A percentile compares a stretch with the other conserved stretches of the same genome.
phyloP scores from a whole-genome alignment of 2,329 filamentous ascomycete genomes.

The Parascedosporium putredinis region DNA sequence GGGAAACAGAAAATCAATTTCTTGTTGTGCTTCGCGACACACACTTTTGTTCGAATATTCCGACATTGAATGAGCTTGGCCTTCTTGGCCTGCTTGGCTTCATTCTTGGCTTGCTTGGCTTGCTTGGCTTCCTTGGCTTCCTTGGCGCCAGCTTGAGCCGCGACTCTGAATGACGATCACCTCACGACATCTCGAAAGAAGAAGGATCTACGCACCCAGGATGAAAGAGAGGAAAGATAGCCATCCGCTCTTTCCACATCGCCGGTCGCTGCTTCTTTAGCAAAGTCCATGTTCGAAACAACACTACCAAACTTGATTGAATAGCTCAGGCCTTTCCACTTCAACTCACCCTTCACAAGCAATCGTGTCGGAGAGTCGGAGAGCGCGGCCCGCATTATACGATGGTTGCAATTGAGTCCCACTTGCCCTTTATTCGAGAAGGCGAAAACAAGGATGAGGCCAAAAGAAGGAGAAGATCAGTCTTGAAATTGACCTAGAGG shows the following conservation, averaged over 20 bases:
- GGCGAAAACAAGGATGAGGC: too few species aligned
- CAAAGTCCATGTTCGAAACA: too few species aligned
- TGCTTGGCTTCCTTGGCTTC: conserved; percentile 1
- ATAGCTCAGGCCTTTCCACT: background rate
- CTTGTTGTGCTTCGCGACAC: too few species aligned
- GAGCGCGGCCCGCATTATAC: background rate
- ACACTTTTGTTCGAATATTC: too few species aligned
- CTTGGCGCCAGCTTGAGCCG: background rate
- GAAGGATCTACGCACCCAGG: background rate
- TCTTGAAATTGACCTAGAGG: too few species aligned
- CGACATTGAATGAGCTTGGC: too few species aligned
- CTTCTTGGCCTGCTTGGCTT: too few species aligned
- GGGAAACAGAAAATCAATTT: too few species aligned
- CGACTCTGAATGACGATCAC: background rate
- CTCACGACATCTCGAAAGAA: background rate
- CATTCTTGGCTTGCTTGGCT: background rate
- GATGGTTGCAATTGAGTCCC: background rate
- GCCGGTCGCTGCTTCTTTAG: too few species aligned
- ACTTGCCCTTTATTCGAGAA: background rate
- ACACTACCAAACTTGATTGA: too few species aligned
- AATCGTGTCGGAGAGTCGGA: background rate
- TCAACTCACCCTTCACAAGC: background rate
- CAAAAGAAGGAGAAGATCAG: too few species aligned
- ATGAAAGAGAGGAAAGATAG: background rate
- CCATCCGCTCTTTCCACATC: too few species aligned